Conservation (phyloP, 1,139 yeast species). For the Scheffersomyces parashehatae region DNA sequence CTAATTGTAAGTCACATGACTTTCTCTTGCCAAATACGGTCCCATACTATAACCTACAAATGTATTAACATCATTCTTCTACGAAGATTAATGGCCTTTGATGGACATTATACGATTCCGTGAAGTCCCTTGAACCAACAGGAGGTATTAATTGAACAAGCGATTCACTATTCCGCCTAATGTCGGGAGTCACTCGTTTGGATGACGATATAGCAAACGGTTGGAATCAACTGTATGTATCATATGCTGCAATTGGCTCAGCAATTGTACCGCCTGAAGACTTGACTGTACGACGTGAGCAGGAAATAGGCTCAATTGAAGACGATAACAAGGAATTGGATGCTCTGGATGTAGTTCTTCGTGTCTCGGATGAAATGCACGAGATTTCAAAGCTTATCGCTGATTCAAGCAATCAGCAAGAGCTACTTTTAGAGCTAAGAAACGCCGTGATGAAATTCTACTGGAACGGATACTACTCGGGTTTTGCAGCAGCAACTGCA, state of each 20-base stretch:
- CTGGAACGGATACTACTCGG: conserved; percentile 36
- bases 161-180: too few species aligned
- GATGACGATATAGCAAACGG: conserved; percentile 6
- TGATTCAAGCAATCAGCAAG: conserved; percentile 9
- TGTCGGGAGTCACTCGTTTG: background rate
- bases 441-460: conserved; percentile 28
- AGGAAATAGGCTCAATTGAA: background rate
- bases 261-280: background rate
- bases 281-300: too few species aligned
- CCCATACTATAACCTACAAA: too few species aligned
- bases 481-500: conserved; percentile 6
- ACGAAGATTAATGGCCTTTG: too few species aligned
- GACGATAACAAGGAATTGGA: background rate
- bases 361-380: background rate
- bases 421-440: conserved; percentile 25
- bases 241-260: conserved; percentile 8
- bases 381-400: background rate
- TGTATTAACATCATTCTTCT: too few species aligned
- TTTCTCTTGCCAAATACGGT: too few species aligned
- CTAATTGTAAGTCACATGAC: too few species aligned
- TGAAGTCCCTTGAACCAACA: too few species aligned
- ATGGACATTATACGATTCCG: too few species aligned
- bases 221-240: conserved; percentile 8
- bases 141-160: too few species aligned
- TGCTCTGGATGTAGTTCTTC: background rate